Evolutionary conservation across 2,329 filamentous ascomycete species (phyloP), one percentile per base, ranked within the genome.

Genomic region (Microdochium trichocladiopsis): DNA sequence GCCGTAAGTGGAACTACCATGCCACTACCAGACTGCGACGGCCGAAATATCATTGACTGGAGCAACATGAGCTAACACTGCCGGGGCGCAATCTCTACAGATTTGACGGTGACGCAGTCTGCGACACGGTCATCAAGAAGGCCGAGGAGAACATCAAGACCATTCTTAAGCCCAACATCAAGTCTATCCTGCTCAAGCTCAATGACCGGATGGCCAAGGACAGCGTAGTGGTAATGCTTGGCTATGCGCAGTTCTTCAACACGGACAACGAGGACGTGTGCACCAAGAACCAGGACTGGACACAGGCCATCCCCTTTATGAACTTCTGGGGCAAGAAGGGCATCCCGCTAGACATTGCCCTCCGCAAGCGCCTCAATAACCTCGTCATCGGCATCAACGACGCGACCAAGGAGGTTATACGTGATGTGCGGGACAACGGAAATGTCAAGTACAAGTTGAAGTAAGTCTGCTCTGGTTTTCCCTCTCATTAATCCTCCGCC

Each of bases 221-320:
- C 45, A 53, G 56, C 14, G 52, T 59, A 21, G 55, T 59, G 4
- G 52, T 60, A 18, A 31, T 51, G 36, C 55, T 51, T 31, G 31
- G 50, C 31, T 59, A 58, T 47, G 57, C 53, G 4, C 53, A 50
- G 4, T 60, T 55, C 53, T 60, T 59, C 47, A 59, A 59, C 21
- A 52, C 43, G 12, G 55, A 57, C 25, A 57, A 52, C 22, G 53
- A 56, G n/a, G 49, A 52, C 11, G 57, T 55, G 51, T 33, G 28
- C 28, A 33, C 28, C 28, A 33, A 33, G 28, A 33, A 33, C 8
- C 22, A 24, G n/a, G n/a, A 8, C 22, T 47, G n/a, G 22, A 10
- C 22, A 8, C 8, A 24, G 14, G 8, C 28, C 14, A 14, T 14
- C 8, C n/a, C n/a, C 8, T 18, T 24, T 8, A 24, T n/a, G n/a